phyloP scores from a whole-genome alignment of 208 protist species.

The Sergeia podlipaevii region DNA sequence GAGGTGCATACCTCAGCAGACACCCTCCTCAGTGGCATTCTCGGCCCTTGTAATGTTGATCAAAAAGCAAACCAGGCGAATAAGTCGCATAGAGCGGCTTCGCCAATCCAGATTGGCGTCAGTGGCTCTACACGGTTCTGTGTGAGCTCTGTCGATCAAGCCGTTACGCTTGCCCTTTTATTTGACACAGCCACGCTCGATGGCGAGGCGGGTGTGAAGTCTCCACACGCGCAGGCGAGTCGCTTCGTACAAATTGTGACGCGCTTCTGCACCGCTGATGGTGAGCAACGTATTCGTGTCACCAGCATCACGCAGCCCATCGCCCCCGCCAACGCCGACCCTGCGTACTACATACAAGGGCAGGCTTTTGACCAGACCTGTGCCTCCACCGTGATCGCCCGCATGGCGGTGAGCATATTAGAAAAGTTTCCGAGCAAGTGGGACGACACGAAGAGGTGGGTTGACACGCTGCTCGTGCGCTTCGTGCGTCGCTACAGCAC shows the following conservation, averaged over 20 bases:
- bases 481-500: conserved; percentile 95
- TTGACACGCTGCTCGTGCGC: conserved; percentile 97
- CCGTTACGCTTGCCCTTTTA: conserved; percentile 51
- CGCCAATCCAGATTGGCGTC: conserved; percentile 58
- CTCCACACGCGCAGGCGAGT: conserved; percentile 2
- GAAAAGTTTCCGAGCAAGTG: conserved; percentile 65
- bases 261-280: conserved; percentile 84
- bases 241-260: conserved; percentile 95
- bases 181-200: conserved; percentile 78
- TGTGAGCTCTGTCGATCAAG: conserved; percentile 58
- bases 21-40: conserved; percentile 60
- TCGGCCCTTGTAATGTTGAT: conserved; percentile 68
- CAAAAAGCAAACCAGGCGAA: conserved; percentile 30
- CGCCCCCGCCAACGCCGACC: conserved; percentile 28
- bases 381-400: conserved; percentile 65
- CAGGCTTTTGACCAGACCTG: conserved; percentile 96
- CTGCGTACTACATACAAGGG: conserved; percentile 41
- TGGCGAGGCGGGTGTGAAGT: background rate
- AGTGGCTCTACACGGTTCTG: conserved; percentile 61
- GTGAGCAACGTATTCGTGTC: conserved; percentile 83
- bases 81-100: conserved; percentile 17
- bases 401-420: conserved; percentile 68
- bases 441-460: conserved; percentile 96
- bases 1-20: conserved; percentile 71
- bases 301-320: conserved; percentile 78